Evolutionary conservation across 805 yeast genomes (phyloP), one percentile per base, ranked within the genome.

Genomic region (Debaryomyces hansenii): DNA sequence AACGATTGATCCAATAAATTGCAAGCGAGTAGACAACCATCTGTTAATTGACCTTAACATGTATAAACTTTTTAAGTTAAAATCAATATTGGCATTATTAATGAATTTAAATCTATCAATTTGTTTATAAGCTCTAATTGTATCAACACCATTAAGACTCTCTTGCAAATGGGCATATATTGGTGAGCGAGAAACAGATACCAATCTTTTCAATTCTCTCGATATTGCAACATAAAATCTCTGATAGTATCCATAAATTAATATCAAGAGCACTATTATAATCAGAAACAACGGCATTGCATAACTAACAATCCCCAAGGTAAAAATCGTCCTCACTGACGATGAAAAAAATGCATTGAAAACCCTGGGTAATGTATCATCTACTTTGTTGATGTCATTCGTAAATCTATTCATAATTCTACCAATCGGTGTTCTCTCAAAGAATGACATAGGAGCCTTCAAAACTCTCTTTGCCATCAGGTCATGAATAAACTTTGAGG

Each of bases 281-380:
- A 85, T 74, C 2, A 89, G 87, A 62, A 83, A 82, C 80, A 84
- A 87, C 2, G 91, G 91, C 47, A 87, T 66, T 55, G 85, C 86
- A 49, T 83, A 77, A 41, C 85, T 76, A 62, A 87, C 80, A 50
- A 84, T 47, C 29, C 86, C 74, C 44, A 86, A 56, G 15, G 82
- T 78, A 47, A 90, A 90, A 35, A 74, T 46, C 41, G 83, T 77
- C 51, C 69, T 74, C n/a, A 82, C 65, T 21, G 75, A 45, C 5
- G 83, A 79, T 52, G 42, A 50, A 11, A 42, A 31, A 9, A 46
- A 37, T 28, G 55, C 34, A 15, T 62, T 49, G 29, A 58, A 20
- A 29, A 52, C 56, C n/a, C 54, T 57, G 10, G 56, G 52, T 45
- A 58, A 44, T 37, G 59, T 63, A 38, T 58, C 57, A 41, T 61